These are phyloP conservation scores for Tulasnella calospora DNA, from an alignment of 768 basidiomycete genomes.

Conservation along the genomic window DNA sequence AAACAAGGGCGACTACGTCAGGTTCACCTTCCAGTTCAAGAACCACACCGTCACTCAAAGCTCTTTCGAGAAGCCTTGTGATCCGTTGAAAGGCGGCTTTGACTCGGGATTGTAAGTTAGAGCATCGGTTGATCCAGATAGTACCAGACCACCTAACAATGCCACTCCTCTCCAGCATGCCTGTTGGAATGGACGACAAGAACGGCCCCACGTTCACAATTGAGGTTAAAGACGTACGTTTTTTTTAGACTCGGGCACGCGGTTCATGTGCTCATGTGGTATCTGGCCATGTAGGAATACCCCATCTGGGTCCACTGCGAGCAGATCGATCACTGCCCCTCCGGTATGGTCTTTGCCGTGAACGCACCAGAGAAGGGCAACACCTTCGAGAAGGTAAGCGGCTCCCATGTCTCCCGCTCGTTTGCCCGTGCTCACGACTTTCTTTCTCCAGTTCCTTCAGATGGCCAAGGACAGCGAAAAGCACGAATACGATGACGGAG, in stretches of 20 bases:
- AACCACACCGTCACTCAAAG: conserved; percentile 23
- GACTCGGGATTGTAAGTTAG: conserved; percentile 27
- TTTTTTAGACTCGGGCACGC: not conserved
- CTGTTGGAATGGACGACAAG: conserved; percentile 11
- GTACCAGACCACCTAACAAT: not conserved
- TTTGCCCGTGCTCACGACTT: not conserved
- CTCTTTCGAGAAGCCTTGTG: conserved; percentile 14
- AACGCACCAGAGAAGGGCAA: conserved; percentile 27
- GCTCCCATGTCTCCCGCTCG: not conserved
- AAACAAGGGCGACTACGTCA: not conserved
- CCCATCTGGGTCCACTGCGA: conserved; percentile 26
- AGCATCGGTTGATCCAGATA: not conserved
- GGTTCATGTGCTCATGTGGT: not conserved
- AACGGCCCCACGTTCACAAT: conserved; percentile 22
- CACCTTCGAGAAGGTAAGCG: conserved; percentile 21
- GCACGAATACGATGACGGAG: too few species aligned
- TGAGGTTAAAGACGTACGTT: conserved; percentile 23
- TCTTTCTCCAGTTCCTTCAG: not conserved
- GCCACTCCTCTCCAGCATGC: conserved; percentile 15
- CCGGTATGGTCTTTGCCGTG: conserved; percentile 29
- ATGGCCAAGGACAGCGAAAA: not conserved
- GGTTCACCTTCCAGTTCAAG: conserved; percentile 17
- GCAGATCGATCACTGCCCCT: conserved; percentile 27
- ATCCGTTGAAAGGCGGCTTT: conserved; percentile 19
- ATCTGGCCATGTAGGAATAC: not conserved